Base-by-base conservation (phyloP, 2,329 filamentous ascomycete genomes). In the Trichoderma afroharzianum region DNA sequence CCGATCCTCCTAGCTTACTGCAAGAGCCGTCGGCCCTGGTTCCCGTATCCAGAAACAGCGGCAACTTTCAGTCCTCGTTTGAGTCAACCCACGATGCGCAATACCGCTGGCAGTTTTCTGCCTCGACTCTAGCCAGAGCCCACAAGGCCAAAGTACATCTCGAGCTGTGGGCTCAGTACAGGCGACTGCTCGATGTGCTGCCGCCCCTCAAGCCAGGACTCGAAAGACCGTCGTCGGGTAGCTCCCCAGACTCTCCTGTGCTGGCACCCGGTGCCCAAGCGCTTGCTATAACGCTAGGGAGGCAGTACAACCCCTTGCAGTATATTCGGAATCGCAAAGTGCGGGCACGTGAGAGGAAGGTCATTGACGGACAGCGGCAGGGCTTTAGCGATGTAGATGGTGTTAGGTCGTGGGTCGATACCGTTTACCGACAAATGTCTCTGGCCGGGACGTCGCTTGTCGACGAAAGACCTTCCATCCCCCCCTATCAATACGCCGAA, bases 311-410 rank as follows among this genome's bases (percentile, higher is more conserved):
- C 79, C 96, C 95, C 5, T 82, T 99, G 28, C 96, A 98, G 80
- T 94, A 94, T 76, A 92, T 98, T 70, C 91, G 96, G 24, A 98
- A 99, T 78, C 88, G 95, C 62, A 95, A 95, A 79, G 88, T 96
- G 14, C 88, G 96, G 73, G 91, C 92, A 30, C 88, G 95, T 18
- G 93, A 97, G 81, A 88, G 93, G 53, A 91, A 88, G 74, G 82
- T 87, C 0, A 91, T 97, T 39, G 89, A 96, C 76, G 90, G 92
- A 18, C 90, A 93, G 73, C 85, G 86, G 1, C 91, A 93, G 75
- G 93, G 93, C 1, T 98, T 97, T 83, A 86, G 88, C 50, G 91
- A 98, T 79, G 84, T 93, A 1, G 85, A 88, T 4, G 88, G 85
- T 59, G 93, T 97, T 8, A 88, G 88, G 66, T 84, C 86, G 36